Evolutionary conservation across 2,329 filamentous ascomycete species (phyloP).

Genomic region (Pseudopyrenochaeta lycopersici): DNA sequence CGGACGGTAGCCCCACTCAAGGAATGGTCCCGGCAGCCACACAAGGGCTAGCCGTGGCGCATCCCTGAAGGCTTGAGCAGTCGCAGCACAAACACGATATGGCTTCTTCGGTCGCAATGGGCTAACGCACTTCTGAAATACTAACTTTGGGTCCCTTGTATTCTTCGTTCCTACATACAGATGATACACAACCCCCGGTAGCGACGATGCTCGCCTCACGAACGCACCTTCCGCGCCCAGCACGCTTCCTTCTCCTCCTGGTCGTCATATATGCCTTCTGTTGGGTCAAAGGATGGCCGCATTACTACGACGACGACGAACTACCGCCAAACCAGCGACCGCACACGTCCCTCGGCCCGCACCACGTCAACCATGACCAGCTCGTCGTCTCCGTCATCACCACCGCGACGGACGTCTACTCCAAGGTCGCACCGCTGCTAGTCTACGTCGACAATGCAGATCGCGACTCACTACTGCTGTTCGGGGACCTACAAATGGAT

Average conservation of each 20-base stretch:
- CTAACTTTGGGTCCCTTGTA: neutral
- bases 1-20: conserved; percentile 10
- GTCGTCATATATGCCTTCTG: conserved; percentile 35
- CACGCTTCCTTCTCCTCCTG: conserved; percentile 29
- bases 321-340: conserved; percentile 31
- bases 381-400: conserved; percentile 65
- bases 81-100: conserved; percentile 3
- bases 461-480: conserved; percentile 48
- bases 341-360: conserved; percentile 23
- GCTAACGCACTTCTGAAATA: conserved; percentile 2
- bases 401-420: conserved; percentile 63
- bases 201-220: conserved; percentile 35
- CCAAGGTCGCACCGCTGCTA: conserved; percentile 59
- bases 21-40: conserved; percentile 5
- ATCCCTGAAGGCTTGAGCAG: conserved; percentile 15
- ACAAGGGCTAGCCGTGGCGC: conserved; percentile 13
- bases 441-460: conserved; percentile 38
- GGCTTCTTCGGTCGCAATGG: conserved; percentile 8
- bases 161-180: neutral
- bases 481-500: conserved; percentile 49
- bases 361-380: conserved; percentile 31
- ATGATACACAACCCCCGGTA: conserved; percentile 18
- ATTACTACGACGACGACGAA: conserved; percentile 43
- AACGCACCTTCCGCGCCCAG: conserved; percentile 28
- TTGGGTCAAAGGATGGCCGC: conserved; percentile 46